Evolutionary conservation across 345 rosid genomes (phyloP).

Genomic region (Eucalyptus tenuipes): DNA sequence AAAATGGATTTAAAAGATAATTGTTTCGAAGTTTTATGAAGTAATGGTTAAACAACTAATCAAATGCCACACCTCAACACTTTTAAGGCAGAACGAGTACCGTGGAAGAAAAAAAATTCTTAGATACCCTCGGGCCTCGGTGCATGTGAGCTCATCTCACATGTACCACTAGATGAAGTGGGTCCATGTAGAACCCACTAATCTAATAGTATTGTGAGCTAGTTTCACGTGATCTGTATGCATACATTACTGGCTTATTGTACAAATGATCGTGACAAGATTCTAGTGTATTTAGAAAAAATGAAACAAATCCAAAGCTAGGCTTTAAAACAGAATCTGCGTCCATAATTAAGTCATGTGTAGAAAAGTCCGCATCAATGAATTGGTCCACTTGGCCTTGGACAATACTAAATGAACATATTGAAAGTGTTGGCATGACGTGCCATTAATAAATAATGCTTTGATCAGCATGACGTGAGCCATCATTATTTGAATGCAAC

Average conservation of each 20-base stretch:
- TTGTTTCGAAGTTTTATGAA: rapidly evolving
- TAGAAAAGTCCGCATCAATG: neutral
- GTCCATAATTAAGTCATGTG: neutral
- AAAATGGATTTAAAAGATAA: neutral
- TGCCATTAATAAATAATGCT: neutral
- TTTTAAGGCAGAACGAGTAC: neutral
- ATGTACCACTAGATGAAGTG: neutral
- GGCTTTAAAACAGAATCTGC: too few species aligned
- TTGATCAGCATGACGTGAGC: neutral
- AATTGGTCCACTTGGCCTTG: neutral
- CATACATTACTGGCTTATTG: rapidly evolving
- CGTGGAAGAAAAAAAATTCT: too few species aligned
- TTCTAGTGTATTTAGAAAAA: neutral
- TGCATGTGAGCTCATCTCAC: neutral
- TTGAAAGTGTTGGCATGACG: neutral
- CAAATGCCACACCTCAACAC: neutral
- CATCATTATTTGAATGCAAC: neutral
- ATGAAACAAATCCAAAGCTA: too few species aligned
- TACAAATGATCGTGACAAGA: neutral
- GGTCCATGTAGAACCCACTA: neutral
- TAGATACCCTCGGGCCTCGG: too few species aligned
- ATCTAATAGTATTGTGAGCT: neutral
- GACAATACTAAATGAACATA: too few species aligned
- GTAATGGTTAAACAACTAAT: neutral
- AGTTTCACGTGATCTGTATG: rapidly evolving